These are phyloP conservation scores for Asterochloris sp. DNA, from an alignment of 139 green algal species.

Conservation along the genomic window DNA sequence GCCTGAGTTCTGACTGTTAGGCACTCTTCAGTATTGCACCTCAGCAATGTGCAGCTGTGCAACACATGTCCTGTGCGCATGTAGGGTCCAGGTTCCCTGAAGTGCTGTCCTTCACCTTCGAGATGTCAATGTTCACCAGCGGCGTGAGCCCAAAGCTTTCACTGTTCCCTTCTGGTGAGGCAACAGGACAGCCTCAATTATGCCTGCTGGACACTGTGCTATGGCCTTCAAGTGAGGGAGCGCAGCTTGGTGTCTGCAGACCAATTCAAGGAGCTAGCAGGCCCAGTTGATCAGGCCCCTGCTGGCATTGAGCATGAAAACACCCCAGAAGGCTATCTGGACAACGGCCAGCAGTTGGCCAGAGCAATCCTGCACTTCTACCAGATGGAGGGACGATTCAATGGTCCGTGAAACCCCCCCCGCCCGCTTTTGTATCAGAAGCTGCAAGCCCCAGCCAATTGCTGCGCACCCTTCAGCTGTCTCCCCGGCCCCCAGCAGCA, in stretches of 20 bases:
- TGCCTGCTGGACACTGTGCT: background rate
- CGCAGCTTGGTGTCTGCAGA: background rate
- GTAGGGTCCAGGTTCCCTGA: slow-evolving; percentile 14
- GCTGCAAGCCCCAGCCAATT: no score
- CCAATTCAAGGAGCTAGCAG: background rate
- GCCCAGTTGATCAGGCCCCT: background rate
- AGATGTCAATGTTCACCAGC: slow-evolving; percentile 39
- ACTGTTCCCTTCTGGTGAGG: background rate
- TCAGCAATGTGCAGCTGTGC: background rate
- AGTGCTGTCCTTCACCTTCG: slow-evolving; percentile 36
- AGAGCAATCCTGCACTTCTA: slow-evolving; percentile 7
- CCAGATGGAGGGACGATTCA: no score
- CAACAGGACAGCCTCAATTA: background rate
- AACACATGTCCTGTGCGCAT: background rate
- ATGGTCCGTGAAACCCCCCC: no score
- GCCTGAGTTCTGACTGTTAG: no score
- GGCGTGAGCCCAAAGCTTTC: background rate
- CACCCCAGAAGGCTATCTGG: slow-evolving; percentile 27
- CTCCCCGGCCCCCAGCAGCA: no score
- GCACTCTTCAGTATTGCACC: background rate
- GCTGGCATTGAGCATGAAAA: slow-evolving; percentile 19
- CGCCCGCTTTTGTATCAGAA: no score
- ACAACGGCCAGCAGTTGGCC: slow-evolving; percentile 32
- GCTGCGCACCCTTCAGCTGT: no score
- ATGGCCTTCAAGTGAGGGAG: background rate